Percentiles rank a stretch among this genome's conserved stretches.
phyloP scores from a whole-genome alignment of 192 early-diverging fungal genomes.

The Coemansia furcata region DNA sequence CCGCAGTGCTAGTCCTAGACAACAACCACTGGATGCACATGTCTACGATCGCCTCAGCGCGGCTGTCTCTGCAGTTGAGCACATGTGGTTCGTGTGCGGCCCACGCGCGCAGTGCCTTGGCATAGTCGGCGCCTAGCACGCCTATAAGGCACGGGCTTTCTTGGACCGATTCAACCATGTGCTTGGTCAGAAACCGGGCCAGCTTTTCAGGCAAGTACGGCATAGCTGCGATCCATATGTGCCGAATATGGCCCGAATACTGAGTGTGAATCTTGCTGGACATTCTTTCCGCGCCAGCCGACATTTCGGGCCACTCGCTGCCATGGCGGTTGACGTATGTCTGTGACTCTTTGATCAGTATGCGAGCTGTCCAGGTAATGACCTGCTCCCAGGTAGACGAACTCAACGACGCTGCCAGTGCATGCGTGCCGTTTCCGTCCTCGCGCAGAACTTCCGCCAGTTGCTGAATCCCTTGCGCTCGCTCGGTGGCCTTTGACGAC shows the following conservation, averaged over 20 bases:
- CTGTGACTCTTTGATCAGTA: slow-evolving; percentile 42
- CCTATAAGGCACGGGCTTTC: slow-evolving; percentile 30
- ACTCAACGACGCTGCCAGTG: slow-evolving; percentile 22
- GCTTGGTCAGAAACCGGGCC: slow-evolving; percentile 31
- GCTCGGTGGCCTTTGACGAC: slow-evolving; percentile 46
- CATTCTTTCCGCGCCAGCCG: slow-evolving; percentile 23
- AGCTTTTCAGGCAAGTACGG: slow-evolving; percentile 37
- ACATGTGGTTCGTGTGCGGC: slow-evolving; percentile 40
- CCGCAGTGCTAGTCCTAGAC: slow-evolving; percentile 6
- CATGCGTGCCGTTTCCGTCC: slow-evolving; percentile 11
- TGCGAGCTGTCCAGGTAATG: slow-evolving; percentile 44
- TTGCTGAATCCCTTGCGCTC: slow-evolving; percentile 35
- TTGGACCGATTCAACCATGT: slow-evolving; percentile 32
- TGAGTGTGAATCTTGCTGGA: slow-evolving; percentile 39
- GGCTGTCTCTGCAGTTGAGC: slow-evolving; percentile 26
- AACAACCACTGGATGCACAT: slow-evolving; percentile 30
- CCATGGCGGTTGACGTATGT: slow-evolving; percentile 36
- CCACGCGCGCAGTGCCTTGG: slow-evolving; percentile 45
- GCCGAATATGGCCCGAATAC: slow-evolving; percentile 36
- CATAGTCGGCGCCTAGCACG: slow-evolving; percentile 40
- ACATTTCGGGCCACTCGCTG: slow-evolving; percentile 30
- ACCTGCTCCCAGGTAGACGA: slow-evolving; percentile 29
- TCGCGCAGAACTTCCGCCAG: slow-evolving; percentile 41
- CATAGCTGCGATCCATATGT: slow-evolving; percentile 49
- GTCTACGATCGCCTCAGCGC: slow-evolving; percentile 21